Base-by-base conservation (phyloP, 2,329 filamentous ascomycete species). In the Fusarium lyarnte region DNA sequence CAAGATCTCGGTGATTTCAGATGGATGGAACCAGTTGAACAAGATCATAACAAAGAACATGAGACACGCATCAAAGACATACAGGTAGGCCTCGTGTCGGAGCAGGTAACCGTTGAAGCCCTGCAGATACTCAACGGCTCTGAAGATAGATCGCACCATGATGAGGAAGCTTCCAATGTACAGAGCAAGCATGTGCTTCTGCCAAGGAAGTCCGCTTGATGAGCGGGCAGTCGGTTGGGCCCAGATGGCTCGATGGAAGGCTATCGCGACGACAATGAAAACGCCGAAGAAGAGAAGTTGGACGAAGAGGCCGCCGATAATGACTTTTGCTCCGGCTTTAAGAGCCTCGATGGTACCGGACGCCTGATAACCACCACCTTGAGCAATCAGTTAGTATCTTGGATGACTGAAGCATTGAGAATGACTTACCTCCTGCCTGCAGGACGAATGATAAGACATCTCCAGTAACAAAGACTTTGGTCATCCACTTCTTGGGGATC, bases 241-340 rank as follows among this genome's bases (percentile, higher is more conserved):
- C 2, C 39, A 41, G 19, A 76, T 70, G 0, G 74, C 63, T 4
- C 64, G 65, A 58, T 89, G 83, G 70, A 88, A 88, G 0, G 84
- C 68, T 1, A 82, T 66, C 0, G 85, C 82, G 0, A 84, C 80
- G 1, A 84, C n/a, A 14, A 88, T 77, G 67, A 90, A 90, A 23
- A 88, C 78, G 2, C 82, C 81, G 55, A 90, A 89, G 52, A 86
- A 84, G 9, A 87, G 35, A 9, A 90, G 81, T 64, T 91, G 88
- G 3, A 89, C 76, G 7, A 85, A 79, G 2, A 90, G 78, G 8
- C 88, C 88, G 2, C 69, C 84, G 5, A 90, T 79, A 6, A 89
- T 84, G 33, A 90, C 74, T 4, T 84, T 81, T 0, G 85, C 77
- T 27, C 84, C 85, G 0, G 75, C 73, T 5, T 68, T 42, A 7